Evolutionary conservation across 2,329 filamentous ascomycete species (phyloP), one percentile per base, ranked within the genome.

Genomic region (Penicillium sp.): DNA sequence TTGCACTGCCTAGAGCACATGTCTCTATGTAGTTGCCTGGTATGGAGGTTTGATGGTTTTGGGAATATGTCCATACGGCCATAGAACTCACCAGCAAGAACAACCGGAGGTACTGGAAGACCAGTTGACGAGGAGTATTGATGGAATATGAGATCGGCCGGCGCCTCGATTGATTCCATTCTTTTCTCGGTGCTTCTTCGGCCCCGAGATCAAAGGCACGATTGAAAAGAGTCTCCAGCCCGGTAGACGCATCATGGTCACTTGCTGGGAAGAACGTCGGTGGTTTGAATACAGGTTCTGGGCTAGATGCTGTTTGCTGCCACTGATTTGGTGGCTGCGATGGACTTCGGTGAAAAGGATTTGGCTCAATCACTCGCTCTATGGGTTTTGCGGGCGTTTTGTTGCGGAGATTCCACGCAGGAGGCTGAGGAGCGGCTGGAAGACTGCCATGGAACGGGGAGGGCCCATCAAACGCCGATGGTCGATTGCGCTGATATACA

Each of bases 211-310:
- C 76, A 51, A 80, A 80, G 3, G 77, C 70, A 24, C 68, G 68
- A 44, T 77, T 74, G 62, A 81, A 79, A 21, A 80, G 61, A 36
- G 65, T 71, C 61, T 81, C 78, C 10, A 81, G 61, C 7, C 77
- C 78, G 23, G 78, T 80, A 23, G 77, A 75, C 18, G 71, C 68
- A 42, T 66, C 64, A 56, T 72, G 67, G 52, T 78, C 75, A 54
- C 71, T 68, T 34, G 60, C 64, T 4, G 76, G 74, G 48, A 80
- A 80, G 62, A 80, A 79, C 37, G 63, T 77, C 3, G 77, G 77
- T 5, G 71, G 69, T n/a, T 74, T 73, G 55, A 81, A 77, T 2
- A 72, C 61, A 19, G 64, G 55, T 49, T 71, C 69, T 14, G 65
- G 47, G 23, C 58, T 52, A 13, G 50, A 40, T 21, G 51, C 13